Conservation (phyloP, 2,329 filamentous ascomycete genomes). For the Sphaerulina vaccinii region DNA sequence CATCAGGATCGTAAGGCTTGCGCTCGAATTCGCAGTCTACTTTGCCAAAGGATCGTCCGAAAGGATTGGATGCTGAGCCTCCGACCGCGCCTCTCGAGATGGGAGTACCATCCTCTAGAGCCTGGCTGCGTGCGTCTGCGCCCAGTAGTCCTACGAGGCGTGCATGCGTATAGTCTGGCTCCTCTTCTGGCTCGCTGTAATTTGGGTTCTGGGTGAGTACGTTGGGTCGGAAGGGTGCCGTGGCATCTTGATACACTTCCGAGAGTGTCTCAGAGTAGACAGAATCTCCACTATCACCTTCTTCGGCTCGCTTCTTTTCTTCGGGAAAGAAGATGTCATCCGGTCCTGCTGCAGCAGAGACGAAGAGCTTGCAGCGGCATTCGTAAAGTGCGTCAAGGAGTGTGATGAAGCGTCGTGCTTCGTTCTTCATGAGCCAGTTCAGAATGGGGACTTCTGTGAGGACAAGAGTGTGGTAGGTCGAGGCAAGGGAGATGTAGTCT, state of each 20-base stretch:
- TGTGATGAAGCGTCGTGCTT: constrained; percentile 68
- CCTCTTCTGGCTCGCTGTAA: constrained; percentile 36
- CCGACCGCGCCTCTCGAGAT: constrained; percentile 23
- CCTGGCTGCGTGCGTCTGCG: constrained; percentile 45
- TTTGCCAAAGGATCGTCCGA: constrained; percentile 35
- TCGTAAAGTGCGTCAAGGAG: constrained; percentile 79
- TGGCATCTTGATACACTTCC: constrained; percentile 76
- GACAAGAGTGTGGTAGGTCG: constrained; percentile 75
- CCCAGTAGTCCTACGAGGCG: constrained; percentile 40
- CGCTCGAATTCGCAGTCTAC: constrained; percentile 37
- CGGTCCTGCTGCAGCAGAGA: constrained; percentile 65
- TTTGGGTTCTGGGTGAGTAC: constrained; percentile 60
- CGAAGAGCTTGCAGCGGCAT: constrained; percentile 71
- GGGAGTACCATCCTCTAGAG: constrained; percentile 45
- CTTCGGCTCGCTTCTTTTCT: constrained; percentile 23
- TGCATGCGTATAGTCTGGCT: constrained; percentile 40
- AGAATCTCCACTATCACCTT: constrained; percentile 45
- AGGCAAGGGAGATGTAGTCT: constrained; percentile 79
- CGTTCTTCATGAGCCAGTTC: constrained; percentile 69
- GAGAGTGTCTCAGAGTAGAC: constrained; percentile 65
- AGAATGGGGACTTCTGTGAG: constrained; percentile 69
- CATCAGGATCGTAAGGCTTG: constrained; percentile 37
- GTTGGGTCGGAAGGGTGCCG: constrained; percentile 76
- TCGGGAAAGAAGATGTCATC: constrained; percentile 79
- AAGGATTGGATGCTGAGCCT: constrained; percentile 36